Conservation (phyloP, 768 basidiomycete species). For the Hortiboletus flavorubellus region DNA sequence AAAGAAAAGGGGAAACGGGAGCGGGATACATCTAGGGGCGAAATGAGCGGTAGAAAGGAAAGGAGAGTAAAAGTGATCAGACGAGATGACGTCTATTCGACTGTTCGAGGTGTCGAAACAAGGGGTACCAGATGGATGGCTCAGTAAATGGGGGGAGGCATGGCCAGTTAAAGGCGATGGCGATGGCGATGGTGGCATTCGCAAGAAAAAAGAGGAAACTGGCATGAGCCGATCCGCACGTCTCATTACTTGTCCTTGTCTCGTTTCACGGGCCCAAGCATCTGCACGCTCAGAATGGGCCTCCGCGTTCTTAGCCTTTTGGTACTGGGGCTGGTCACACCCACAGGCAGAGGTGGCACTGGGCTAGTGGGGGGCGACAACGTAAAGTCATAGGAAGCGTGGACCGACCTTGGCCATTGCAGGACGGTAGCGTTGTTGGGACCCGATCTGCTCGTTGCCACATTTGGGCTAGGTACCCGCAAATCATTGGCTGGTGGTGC, state of each 20-base stretch:
- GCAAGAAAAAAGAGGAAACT: no score
- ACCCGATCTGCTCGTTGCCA: conserved; percentile 1
- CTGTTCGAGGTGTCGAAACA: neutral
- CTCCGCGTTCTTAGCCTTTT: conserved; percentile 51
- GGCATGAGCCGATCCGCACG: conserved; percentile 7
- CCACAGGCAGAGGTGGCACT: conserved; percentile 18
- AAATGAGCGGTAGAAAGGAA: conserved; percentile 10
- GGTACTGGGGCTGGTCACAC: conserved; percentile 15
- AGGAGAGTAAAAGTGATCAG: conserved; percentile 29
- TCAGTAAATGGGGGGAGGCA: neutral
- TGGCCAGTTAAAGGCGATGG: neutral
- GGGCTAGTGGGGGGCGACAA: conserved; percentile 15
- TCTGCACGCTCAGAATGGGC: conserved; percentile 63
- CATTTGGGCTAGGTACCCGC: conserved; percentile 1
- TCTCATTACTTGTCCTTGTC: conserved; percentile 43
- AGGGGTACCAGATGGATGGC: neutral
- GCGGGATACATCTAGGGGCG: neutral
- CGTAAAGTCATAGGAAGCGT: conserved; percentile 20
- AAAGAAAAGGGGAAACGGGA: neutral
- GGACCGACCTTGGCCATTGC: conserved; percentile 27
- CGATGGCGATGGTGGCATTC: neutral
- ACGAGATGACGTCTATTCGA: conserved; percentile 5
- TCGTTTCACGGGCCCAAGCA: conserved; percentile 52
- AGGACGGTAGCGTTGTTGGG: neutral
- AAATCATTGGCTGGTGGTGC: neutral